A percentile compares a stretch with the other conserved stretches of the same genome.
Conservation (phyloP, 2,329 filamentous ascomycete genomes). For the Apiospora malaysiana region DNA sequence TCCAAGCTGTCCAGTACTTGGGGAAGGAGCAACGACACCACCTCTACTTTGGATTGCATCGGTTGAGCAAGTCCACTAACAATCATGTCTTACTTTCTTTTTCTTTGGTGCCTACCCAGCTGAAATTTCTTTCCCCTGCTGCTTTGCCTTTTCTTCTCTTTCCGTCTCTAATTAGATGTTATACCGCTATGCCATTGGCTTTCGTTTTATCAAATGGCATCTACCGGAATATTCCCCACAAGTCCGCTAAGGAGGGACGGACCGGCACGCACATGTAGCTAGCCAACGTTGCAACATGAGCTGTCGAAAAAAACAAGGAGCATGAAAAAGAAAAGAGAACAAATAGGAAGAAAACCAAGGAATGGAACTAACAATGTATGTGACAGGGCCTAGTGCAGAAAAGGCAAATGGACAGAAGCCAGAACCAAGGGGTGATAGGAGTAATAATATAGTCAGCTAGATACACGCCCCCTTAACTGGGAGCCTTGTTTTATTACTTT, state of each 20-base stretch:
- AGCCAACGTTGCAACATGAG: not conserved
- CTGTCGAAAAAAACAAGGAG: not conserved
- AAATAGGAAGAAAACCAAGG: not conserved
- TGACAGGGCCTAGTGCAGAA: not conserved
- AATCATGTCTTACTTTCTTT: not conserved
- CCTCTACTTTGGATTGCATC: not conserved
- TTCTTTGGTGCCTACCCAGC: not conserved
- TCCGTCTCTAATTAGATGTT: too few relatives aligned
- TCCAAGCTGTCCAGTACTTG: too few relatives aligned
- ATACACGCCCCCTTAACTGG: not conserved
- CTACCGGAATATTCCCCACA: not conserved
- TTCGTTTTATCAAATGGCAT: not conserved
- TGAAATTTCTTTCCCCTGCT: not conserved
- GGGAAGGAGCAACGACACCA: too few relatives aligned
- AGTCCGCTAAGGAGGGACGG: not conserved
- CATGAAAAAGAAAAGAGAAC: not conserved
- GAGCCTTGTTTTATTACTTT: too few relatives aligned
- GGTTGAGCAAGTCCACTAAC: too few relatives aligned
- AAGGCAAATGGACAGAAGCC: not conserved
- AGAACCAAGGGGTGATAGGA: not conserved
- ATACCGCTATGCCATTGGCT: not conserved
- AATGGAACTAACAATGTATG: not conserved
- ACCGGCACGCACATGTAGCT: not conserved
- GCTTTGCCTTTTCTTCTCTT: not conserved
- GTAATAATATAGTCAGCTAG: not conserved